Evolutionary conservation across 306 rosid species (phyloP).

Genomic region (Glycine tomentella): DNA sequence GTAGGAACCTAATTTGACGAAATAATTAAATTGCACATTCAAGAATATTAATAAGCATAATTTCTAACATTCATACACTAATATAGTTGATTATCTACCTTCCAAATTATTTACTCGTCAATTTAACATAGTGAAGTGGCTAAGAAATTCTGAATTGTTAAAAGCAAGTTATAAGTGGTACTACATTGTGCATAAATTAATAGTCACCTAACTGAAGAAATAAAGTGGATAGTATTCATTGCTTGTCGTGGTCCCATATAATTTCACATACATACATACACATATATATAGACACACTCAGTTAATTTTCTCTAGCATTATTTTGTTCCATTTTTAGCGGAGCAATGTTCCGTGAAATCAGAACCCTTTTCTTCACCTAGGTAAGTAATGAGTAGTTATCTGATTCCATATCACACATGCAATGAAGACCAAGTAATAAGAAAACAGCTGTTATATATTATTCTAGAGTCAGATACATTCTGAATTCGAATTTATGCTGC

Average conservation of each 20-base stretch:
- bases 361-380: constrained; percentile 1
- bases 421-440: constrained; percentile 6
- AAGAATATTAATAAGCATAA: neutral
- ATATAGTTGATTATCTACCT: neutral
- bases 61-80: neutral
- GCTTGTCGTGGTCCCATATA: constrained; percentile 34
- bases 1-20: neutral
- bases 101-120: neutral
- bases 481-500: constrained; percentile 38
- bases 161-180: neutral
- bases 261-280: neutral
- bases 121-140: neutral
- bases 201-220: constrained; percentile 15
- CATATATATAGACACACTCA: neutral
- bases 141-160: neutral
- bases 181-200: constrained; percentile 9
- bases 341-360: neutral
- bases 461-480: constrained; percentile 9
- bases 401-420: constrained; percentile 32
- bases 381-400: constrained; percentile 25
- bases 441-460: constrained; percentile 32
- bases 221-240: constrained; percentile 18
- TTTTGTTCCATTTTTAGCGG: constrained; percentile 16
- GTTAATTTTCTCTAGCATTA: constrained; percentile 1
- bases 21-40: neutral